These are phyloP conservation scores for Talaromyces pinophilus DNA, from an alignment of 2,329 filamentous ascomycete species.

Conservation along the genomic window DNA sequence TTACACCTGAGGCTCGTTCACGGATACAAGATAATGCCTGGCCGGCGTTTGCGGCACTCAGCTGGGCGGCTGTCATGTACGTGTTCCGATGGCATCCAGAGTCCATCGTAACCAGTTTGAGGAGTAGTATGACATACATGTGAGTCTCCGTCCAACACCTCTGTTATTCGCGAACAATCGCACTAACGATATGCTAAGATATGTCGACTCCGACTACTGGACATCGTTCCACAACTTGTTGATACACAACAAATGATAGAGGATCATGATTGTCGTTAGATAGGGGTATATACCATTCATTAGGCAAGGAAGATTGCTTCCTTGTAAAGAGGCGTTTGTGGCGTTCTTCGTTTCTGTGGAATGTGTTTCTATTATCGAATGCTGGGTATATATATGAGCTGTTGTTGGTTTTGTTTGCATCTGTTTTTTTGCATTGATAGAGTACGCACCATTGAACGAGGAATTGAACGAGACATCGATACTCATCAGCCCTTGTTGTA, in stretches of 20 bases:
- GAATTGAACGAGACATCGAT: neutral
- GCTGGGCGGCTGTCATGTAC: conserved; percentile 95
- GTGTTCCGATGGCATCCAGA: conserved; percentile 90
- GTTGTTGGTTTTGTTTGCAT: neutral
- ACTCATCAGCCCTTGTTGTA: neutral
- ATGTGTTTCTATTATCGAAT: neutral
- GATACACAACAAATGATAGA: conserved; percentile 71
- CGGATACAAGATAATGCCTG: conserved; percentile 72
- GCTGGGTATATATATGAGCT: neutral
- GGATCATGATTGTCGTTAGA: conserved; percentile 2
- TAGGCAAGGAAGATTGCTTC: neutral
- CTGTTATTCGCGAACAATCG: conserved; percentile 1
- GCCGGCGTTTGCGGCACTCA: conserved; percentile 87
- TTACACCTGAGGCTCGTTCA: conserved; percentile 48
- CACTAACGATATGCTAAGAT: conserved; percentile 47
- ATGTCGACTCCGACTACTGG: conserved; percentile 83
- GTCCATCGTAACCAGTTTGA: conserved; percentile 83
- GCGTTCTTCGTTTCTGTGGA: neutral
- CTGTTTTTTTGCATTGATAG: neutral
- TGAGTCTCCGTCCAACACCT: conserved; percentile 54
- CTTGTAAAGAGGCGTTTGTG: conserved; percentile 5
- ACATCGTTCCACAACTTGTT: conserved; percentile 80
- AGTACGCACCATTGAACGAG: neutral
- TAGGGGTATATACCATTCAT: neutral
- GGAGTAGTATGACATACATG: conserved; percentile 97